A percentile compares a stretch with the other conserved stretches of the same genome.
These are phyloP conservation scores for Raphanus sativus DNA, from an alignment of 345 rosid genomes.

Conservation along the genomic window DNA sequence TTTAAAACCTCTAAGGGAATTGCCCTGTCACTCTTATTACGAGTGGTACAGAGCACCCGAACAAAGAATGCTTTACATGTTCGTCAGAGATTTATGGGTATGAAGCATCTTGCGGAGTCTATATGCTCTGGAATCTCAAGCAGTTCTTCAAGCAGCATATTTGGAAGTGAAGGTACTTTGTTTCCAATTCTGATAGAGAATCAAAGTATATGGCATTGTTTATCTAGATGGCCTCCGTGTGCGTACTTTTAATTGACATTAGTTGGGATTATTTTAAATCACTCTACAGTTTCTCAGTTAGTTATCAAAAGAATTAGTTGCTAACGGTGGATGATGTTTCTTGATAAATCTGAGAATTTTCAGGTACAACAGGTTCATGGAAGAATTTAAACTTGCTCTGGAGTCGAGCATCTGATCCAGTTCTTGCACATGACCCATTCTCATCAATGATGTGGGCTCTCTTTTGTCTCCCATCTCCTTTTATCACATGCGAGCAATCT, in stretches of 20 bases:
- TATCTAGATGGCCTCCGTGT: constrained; percentile 9
- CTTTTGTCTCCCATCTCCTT: constrained; percentile 88
- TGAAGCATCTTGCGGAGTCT: constrained; percentile 79
- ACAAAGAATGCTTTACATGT: constrained; percentile 57
- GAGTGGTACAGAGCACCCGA: constrained; percentile 58
- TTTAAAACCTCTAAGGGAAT: constrained; percentile 68
- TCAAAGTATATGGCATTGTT: not conserved
- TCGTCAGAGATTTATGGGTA: constrained; percentile 81
- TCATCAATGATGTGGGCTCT: constrained; percentile 96
- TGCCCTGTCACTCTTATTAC: constrained; percentile 66
- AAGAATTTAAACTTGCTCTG: constrained; percentile 60
- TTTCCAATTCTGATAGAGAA: constrained; percentile 17
- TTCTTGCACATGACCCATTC: constrained; percentile 86
- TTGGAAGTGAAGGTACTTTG: constrained; percentile 49
- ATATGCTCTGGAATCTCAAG: constrained; percentile 58
- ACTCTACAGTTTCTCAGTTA: not conserved
- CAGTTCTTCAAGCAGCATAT: constrained; percentile 39
- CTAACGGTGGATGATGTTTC: constrained; percentile 19
- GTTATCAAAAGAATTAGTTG: constrained; percentile 15
- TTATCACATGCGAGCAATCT: constrained; percentile 72
- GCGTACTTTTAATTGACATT: not conserved
- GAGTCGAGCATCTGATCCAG: constrained; percentile 78
- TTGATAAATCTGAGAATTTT: constrained; percentile 24
- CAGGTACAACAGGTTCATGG: constrained; percentile 55
- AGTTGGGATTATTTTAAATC: not conserved